Conservation (phyloP, 148 eudicot species). For the Selenicereus undatus region DNA sequence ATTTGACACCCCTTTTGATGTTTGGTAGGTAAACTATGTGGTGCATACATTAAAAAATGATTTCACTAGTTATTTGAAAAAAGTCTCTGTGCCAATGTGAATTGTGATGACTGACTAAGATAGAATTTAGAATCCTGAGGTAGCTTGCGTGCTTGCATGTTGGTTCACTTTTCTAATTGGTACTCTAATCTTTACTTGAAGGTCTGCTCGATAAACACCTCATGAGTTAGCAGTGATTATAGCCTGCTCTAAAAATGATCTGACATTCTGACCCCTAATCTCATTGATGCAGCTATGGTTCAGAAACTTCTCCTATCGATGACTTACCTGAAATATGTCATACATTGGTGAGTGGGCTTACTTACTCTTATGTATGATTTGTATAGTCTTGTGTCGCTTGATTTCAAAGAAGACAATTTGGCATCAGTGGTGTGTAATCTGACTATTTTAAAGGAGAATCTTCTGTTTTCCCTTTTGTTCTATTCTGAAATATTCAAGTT, state of each 20-base stretch:
- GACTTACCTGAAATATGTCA: conserved; percentile 79
- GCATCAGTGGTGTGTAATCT: not conserved
- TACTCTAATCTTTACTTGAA: no score
- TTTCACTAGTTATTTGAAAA: not conserved
- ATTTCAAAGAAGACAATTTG: not conserved
- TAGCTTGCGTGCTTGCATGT: not conserved
- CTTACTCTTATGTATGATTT: not conserved
- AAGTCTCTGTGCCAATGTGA: not conserved
- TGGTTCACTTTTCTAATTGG: no score
- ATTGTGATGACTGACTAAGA: not conserved
- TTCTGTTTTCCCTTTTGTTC: not conserved
- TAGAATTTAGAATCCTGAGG: not conserved
- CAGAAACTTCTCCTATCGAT: conserved; percentile 66
- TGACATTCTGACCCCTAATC: not conserved
- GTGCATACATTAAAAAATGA: not conserved
- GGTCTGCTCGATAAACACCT: no score
- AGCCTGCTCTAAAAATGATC: no score
- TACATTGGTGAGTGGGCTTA: conserved; percentile 52
- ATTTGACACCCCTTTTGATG: conserved; percentile 87
- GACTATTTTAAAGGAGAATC: not conserved
- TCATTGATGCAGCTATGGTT: conserved; percentile 72
- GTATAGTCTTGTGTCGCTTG: not conserved
- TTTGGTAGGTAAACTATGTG: conserved; percentile 55
- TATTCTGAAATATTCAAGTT: not conserved
- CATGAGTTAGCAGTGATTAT: no score